Conservation (phyloP, 352 stramenopile genomes). For the Phytophthora litchii region DNA sequence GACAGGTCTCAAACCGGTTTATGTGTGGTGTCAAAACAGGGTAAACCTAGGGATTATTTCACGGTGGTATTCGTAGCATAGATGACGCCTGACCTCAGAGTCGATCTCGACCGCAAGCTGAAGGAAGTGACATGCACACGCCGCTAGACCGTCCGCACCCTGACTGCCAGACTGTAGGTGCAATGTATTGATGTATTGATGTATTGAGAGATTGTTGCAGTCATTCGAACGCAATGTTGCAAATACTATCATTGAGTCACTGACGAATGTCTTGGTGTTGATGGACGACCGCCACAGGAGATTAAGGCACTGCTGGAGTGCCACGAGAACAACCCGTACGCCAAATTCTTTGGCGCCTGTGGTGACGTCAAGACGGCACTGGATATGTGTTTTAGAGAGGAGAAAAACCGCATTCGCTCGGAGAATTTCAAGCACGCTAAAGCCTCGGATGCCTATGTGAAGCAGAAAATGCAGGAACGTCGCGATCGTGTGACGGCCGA, state of each 20-base stretch:
- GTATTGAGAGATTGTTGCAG: too few species aligned
- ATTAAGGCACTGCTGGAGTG: constrained; percentile 71
- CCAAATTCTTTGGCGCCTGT: constrained; percentile 83
- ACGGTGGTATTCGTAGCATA: constrained; percentile 1
- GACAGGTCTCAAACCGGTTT: neutral
- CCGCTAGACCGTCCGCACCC: constrained; percentile 80
- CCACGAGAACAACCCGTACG: constrained; percentile 74
- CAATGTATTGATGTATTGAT: too few species aligned
- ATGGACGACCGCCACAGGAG: constrained; percentile 42
- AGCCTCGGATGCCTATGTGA: constrained; percentile 71
- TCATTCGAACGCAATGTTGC: too few species aligned
- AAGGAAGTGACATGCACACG: constrained; percentile 61
- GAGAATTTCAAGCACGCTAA: constrained; percentile 72
- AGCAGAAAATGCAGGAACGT: constrained; percentile 78
- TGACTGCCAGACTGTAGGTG: constrained; percentile 76
- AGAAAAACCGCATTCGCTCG: constrained; percentile 67
- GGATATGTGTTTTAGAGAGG: constrained; percentile 78
- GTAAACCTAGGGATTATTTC: constrained; percentile 4
- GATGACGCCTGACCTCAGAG: constrained; percentile 12
- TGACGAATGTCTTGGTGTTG: too few species aligned
- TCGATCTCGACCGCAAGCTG: constrained; percentile 25
- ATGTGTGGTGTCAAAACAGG: constrained; percentile 9
- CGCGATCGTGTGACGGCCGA: constrained; percentile 48
- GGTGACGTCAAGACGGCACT: constrained; percentile 74
- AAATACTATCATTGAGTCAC: too few species aligned